Percentiles rank a stretch among this genome's conserved stretches.
Conservation (phyloP, 108 stramenopile species). For the Nitzschia sp. region DNA sequence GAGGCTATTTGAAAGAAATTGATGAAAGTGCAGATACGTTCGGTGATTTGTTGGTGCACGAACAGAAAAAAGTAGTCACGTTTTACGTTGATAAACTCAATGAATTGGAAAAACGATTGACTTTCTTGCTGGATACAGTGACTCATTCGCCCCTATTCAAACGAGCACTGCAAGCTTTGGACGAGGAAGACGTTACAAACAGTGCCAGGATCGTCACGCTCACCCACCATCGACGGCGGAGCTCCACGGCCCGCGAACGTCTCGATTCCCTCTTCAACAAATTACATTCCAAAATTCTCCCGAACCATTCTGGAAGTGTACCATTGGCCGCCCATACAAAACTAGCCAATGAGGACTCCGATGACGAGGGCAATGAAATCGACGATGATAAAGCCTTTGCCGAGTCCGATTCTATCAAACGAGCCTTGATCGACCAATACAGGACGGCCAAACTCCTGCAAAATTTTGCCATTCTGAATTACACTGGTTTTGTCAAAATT, state of each 20-base stretch:
- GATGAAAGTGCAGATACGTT: conserved; percentile 27
- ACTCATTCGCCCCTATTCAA: conserved; percentile 18
- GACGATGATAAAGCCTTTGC: conserved; percentile 25
- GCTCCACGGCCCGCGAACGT: neutral
- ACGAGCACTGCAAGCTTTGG: neutral
- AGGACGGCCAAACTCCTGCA: conserved; percentile 75
- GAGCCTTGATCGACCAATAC: conserved; percentile 78
- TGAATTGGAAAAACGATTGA: conserved; percentile 63
- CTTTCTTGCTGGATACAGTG: conserved; percentile 58
- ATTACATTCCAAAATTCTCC: neutral
- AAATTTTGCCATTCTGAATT: conserved; percentile 91
- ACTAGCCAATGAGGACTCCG: conserved; percentile 18
- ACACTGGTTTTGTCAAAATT: conserved; percentile 93
- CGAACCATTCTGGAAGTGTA: neutral
- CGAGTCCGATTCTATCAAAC: conserved; percentile 73
- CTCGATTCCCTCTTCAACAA: neutral
- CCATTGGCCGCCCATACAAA: neutral
- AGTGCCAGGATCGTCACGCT: neutral
- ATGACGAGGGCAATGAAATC: conserved; percentile 20
- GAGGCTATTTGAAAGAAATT: conserved; percentile 31
- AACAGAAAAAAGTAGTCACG: conserved; percentile 53
- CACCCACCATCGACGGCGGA: neutral
- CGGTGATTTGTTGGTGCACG: conserved; percentile 37
- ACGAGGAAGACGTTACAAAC: conserved; percentile 5
- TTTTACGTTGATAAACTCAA: conserved; percentile 63